Evolutionary conservation across 139 green algal species (phyloP).

Genomic region (Chlamydomonas sp.): DNA sequence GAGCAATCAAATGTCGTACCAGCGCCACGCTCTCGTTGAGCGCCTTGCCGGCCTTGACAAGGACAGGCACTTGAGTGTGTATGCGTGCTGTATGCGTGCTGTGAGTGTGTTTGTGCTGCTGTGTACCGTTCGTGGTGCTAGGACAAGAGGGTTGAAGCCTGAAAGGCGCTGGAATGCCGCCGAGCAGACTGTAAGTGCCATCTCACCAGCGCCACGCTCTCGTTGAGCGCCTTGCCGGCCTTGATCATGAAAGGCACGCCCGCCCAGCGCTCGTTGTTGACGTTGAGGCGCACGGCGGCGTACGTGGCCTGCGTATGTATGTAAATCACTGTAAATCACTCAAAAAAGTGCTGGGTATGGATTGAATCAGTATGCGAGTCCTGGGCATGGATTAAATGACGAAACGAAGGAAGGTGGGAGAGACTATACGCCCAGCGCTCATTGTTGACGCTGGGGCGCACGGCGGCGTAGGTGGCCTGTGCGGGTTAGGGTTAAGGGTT

Average conservation of each 20-base stretch:
- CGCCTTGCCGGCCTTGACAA: slow-evolving; percentile 93
- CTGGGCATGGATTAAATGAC: too few relatives aligned
- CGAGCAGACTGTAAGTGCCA: neutral
- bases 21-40: slow-evolving; percentile 45
- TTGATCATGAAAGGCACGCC: slow-evolving; percentile 90
- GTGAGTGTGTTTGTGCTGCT: too few relatives aligned
- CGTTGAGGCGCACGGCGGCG: slow-evolving; percentile 61
- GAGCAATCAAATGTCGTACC: slow-evolving; percentile 21
- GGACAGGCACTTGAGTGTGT: slow-evolving; percentile 85
- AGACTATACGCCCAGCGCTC: slow-evolving; percentile 74
- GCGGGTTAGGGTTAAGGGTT: too few relatives aligned
- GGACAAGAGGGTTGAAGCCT: too few relatives aligned
- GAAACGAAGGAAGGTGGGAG: too few relatives aligned
- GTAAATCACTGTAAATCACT: slow-evolving; percentile 36
- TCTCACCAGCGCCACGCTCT: slow-evolving; percentile 27
- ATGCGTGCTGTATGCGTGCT: too few relatives aligned
- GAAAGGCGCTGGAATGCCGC: too few relatives aligned
- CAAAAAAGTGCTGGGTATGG: too few relatives aligned
- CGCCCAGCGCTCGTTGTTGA: slow-evolving; percentile 86
- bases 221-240: slow-evolving; percentile 87
- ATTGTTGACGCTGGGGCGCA: slow-evolving; percentile 79
- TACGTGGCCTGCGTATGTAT: slow-evolving; percentile 79
- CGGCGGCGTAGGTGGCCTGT: slow-evolving; percentile 80
- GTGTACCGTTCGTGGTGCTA: too few relatives aligned
- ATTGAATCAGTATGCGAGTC: too few relatives aligned